Conservation (phyloP, 1,284 basidiomycete genomes). For the Serendipita sp. region DNA sequence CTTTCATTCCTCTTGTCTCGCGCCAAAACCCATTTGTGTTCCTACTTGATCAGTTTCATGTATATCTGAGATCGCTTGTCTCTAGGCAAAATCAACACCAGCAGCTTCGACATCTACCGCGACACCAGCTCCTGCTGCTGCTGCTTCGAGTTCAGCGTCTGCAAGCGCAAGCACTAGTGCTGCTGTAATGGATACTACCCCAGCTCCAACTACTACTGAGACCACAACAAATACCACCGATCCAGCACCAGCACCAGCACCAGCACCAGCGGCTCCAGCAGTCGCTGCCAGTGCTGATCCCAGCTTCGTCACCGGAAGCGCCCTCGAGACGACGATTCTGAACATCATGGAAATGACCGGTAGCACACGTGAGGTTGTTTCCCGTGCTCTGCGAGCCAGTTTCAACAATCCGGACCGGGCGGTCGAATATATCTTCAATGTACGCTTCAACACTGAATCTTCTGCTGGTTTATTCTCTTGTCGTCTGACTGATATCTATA, state of each 20-base stretch:
- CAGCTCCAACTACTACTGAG: slow-evolving; percentile 18
- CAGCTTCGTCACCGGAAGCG: slow-evolving; percentile 60
- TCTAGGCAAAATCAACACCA: slow-evolving; percentile 20
- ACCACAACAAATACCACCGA: slow-evolving; percentile 22
- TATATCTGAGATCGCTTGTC: slow-evolving; percentile 6
- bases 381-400: slow-evolving; percentile 79
- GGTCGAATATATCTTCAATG: slow-evolving; percentile 92
- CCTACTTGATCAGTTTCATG: slow-evolving; percentile 14
- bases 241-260: slow-evolving; percentile 24
- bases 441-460: slow-evolving; percentile 27
- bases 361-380: slow-evolving; percentile 75
- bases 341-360: slow-evolving; percentile 87
- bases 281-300: slow-evolving; percentile 20
- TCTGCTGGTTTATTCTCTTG: slow-evolving; percentile 7
- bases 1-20: slow-evolving; percentile 26
- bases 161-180: slow-evolving; percentile 17
- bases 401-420: slow-evolving; percentile 98
- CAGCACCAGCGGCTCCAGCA: slow-evolving; percentile 19
- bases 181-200: slow-evolving; percentile 14
- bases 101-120: slow-evolving; percentile 24
- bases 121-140: slow-evolving; percentile 20
- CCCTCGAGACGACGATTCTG: slow-evolving; percentile 59
- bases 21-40: slow-evolving; percentile 14
- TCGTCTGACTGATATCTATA: slow-evolving; percentile 19
- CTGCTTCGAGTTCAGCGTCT: slow-evolving; percentile 21